phyloP scores from a whole-genome alignment of 306 rosid genomes.

The Prunus mume region DNA sequence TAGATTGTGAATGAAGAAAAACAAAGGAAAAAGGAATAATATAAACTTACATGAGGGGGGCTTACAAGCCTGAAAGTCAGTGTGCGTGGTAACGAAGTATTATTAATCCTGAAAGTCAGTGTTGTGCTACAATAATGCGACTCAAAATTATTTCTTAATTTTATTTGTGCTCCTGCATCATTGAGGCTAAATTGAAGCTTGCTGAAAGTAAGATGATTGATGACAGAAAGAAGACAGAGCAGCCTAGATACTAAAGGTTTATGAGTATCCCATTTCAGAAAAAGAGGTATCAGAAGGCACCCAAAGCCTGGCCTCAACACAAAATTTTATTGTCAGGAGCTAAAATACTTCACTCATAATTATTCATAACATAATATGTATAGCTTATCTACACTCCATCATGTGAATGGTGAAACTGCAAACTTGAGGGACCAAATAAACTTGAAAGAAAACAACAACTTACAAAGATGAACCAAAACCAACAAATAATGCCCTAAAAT shows the following conservation, averaged over 20 bases:
- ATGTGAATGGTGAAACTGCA: not conserved
- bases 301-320: not conserved
- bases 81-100: too few species aligned
- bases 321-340: not conserved
- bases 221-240: not conserved
- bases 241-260: not conserved
- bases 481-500: not conserved
- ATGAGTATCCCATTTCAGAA: not conserved
- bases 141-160: not conserved
- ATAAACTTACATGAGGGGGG: not conserved
- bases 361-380: too few species aligned
- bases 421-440: not conserved
- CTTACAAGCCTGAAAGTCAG: too few species aligned
- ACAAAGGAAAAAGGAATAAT: not conserved
- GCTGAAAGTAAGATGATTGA: not conserved
- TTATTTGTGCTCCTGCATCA: not conserved
- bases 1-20: not conserved
- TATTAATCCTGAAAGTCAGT: not conserved
- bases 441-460: not conserved
- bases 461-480: not conserved
- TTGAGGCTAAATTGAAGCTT: not conserved
- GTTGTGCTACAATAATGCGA: not conserved
- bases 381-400: not conserved
- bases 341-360: too few species aligned
- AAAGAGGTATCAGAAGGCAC: not conserved